Evolutionary conservation across 306 rosid species (phyloP), one percentile per base, ranked within the genome.

Genomic region (Cicer pinnatifidum): DNA sequence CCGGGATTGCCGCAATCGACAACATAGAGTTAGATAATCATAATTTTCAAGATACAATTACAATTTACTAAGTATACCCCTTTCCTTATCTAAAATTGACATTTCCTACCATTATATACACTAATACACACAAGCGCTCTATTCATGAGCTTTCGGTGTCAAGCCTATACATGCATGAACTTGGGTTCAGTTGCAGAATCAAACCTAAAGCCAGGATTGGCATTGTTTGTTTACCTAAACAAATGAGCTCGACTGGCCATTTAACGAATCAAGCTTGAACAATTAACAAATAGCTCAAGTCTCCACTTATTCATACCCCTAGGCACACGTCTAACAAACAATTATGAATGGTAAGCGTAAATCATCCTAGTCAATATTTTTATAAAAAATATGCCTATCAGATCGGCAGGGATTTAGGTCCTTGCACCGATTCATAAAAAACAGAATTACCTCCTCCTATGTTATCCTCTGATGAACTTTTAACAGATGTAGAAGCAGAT

Each of bases 381-480:
- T 77, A 80, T 28, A 28, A 58, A 87, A 84, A 48, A 76, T 78
- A 78, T 85, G 97, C 60, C 71, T 61, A 38, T 88, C 92, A 54
- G 85, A 76, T 46, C 85, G 89, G 80, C 84, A 90, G 50, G 91
- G 81, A 82, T 85, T 77, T 20, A 81, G 56, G 66, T 92, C 97
- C 20, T 81, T 72, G 48, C 85, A 90, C 56, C 80, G 70, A 81
- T 70, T 84, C 83, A 78, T 91, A 92, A 78, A 84, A 88, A 39
- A 35, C 90, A 75, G 91, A 59, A 3, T 28, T 28, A 56, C 89
- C 82, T 73, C 78, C 82, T 72, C 83, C 92, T 6, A 85, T 71
- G 53, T 78, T 84, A 75, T 88, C 99, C 70, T 95, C 97, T 17
- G 81, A 83, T 37, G 72, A 50, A 86, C 75, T 86, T 83, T 85